Conservation (phyloP, 345 rosid genomes). For the Populus euphratica region DNA sequence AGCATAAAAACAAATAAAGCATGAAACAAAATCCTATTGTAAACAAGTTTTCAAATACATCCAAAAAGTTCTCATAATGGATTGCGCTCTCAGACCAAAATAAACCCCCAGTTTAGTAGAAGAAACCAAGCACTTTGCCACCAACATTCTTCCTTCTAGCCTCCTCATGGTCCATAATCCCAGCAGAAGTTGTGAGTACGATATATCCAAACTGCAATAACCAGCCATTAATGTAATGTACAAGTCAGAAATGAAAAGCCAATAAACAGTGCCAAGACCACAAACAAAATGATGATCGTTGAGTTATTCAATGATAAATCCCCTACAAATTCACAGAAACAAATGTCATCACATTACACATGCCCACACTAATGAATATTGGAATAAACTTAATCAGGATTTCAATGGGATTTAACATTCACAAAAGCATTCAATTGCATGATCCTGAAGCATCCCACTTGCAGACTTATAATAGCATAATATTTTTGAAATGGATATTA, state of each 20-base stretch:
- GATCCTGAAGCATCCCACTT: not conserved
- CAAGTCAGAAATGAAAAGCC: not conserved
- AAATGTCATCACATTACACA: not conserved
- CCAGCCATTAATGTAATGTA: not conserved
- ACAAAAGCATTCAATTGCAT: not conserved
- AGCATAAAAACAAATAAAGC: conserved; percentile 12
- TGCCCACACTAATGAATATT: not conserved
- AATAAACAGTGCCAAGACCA: not conserved
- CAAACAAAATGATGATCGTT: too few relatives aligned
- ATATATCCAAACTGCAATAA: conserved; percentile 33
- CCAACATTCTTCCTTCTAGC: conserved; percentile 40
- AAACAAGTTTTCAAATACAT: conserved; percentile 12
- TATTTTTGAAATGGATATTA: not conserved
- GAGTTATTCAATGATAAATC: not conserved
- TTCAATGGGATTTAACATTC: not conserved
- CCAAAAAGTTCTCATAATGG: not conserved
- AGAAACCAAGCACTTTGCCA: conserved; percentile 36
- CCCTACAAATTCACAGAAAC: not conserved
- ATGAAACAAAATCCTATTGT: conserved; percentile 3
- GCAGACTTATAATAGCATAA: not conserved
- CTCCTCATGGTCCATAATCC: conserved; percentile 35
- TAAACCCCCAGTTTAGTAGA: conserved; percentile 13
- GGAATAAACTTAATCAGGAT: not conserved
- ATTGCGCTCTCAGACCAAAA: not conserved
- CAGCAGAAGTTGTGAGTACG: conserved; percentile 36